These are phyloP conservation scores for Fusarium redolens DNA, from an alignment of 2,329 filamentous ascomycete species.

Conservation along the genomic window DNA sequence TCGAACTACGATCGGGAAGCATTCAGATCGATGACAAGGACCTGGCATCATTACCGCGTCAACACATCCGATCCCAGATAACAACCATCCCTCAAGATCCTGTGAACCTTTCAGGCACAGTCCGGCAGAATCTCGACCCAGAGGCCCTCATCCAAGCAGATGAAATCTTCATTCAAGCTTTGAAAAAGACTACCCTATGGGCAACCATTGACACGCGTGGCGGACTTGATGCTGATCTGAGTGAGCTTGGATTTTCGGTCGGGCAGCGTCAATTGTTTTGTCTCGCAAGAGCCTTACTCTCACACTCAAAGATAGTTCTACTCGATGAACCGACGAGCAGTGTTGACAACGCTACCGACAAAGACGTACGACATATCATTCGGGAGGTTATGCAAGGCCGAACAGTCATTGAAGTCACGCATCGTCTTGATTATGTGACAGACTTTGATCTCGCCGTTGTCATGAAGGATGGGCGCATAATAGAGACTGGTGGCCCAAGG, in stretches of 20 bases:
- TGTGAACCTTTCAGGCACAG: constrained; percentile 56
- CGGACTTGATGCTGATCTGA: constrained; percentile 52
- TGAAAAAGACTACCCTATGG: constrained; percentile 58
- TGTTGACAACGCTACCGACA: constrained; percentile 46
- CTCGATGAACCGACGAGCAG: constrained; percentile 50
- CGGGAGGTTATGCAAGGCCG: constrained; percentile 33
- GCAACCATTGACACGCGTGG: constrained; percentile 51
- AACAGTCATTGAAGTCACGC: constrained; percentile 48
- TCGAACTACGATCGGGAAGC: constrained; percentile 53
- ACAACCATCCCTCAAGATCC: constrained; percentile 63
- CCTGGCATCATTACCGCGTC: constrained; percentile 54
- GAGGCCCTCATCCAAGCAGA: constrained; percentile 47
- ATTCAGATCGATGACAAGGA: constrained; percentile 59
- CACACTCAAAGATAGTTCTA: constrained; percentile 44
- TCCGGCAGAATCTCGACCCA: constrained; percentile 62
- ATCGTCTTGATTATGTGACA: constrained; percentile 44
- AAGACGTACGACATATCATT: constrained; percentile 40
- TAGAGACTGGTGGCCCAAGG: constrained; percentile 43
- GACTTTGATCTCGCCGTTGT: constrained; percentile 47
- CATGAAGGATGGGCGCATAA: constrained; percentile 43
- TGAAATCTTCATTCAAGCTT: constrained; percentile 53
- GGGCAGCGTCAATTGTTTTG: constrained; percentile 62
- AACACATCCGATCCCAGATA: constrained; percentile 56
- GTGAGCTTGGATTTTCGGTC: constrained; percentile 51
- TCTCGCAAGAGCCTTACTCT: constrained; percentile 58